These are phyloP conservation scores for Smallanthus sonchifolius DNA, from an alignment of 129 eudicot genomes.

Conservation along the genomic window DNA sequence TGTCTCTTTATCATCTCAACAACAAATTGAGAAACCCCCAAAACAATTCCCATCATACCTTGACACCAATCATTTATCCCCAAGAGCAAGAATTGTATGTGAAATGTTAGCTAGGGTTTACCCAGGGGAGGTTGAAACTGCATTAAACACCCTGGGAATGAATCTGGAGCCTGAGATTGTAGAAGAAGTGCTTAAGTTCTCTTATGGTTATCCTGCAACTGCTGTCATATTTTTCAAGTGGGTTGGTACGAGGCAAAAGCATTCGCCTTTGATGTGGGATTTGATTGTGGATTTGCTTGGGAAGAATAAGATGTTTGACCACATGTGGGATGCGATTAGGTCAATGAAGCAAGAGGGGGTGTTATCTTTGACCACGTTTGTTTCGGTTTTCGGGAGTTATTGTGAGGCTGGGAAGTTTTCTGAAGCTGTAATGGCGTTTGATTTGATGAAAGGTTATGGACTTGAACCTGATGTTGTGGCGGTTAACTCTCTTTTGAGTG, in stretches of 20 bases:
- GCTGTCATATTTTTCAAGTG: conserved; percentile 67
- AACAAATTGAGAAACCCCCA: conserved; percentile 18
- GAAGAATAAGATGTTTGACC: conserved; percentile 71
- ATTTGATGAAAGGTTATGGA: conserved; percentile 69
- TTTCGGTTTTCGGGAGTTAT: conserved; percentile 67
- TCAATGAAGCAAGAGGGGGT: conserved; percentile 66
- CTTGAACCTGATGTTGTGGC: conserved; percentile 62
- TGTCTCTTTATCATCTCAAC: too few relatives aligned
- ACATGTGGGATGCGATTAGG: conserved; percentile 87
- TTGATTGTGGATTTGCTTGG: conserved; percentile 82
- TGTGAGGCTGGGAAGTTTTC: conserved; percentile 55
- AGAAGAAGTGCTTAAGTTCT: conserved; percentile 55
- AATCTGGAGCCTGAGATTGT: conserved; percentile 47
- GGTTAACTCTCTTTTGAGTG: conserved; percentile 69
- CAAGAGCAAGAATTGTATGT: conserved; percentile 50
- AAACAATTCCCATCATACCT: conserved; percentile 42
- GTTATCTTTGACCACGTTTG: conserved; percentile 55
- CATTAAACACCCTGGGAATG: conserved; percentile 39
- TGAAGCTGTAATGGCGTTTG: conserved; percentile 74
- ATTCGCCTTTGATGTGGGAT: conserved; percentile 53
- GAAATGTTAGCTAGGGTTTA: conserved; percentile 51
- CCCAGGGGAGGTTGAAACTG: conserved; percentile 41
- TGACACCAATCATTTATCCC: conserved; percentile 32
- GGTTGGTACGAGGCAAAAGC: conserved; percentile 49
- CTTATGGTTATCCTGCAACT: conserved; percentile 48